Conservation (phyloP, 2,329 filamentous ascomycete species). For the Diaporthe longicolla region DNA sequence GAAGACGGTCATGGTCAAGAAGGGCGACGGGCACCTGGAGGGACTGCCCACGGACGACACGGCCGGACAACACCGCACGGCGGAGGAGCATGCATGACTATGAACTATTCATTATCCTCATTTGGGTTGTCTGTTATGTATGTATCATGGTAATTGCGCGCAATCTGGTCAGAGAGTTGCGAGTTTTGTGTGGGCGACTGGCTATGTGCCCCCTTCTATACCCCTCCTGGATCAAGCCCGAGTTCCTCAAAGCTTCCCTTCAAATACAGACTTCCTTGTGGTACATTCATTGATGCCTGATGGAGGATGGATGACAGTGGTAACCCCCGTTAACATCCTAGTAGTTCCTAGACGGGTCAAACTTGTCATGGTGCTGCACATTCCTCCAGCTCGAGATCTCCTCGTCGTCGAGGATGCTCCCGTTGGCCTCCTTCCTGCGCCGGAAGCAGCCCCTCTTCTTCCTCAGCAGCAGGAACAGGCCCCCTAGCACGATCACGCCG, state of each 20-base stretch:
- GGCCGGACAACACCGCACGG: not conserved
- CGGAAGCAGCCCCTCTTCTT: slow-evolving; percentile 39
- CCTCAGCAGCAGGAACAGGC: slow-evolving; percentile 33
- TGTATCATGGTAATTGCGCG: slow-evolving; percentile 12
- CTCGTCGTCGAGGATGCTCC: slow-evolving; percentile 33
- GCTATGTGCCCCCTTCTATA: not conserved
- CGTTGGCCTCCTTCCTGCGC: slow-evolving; percentile 15
- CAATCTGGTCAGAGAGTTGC: slow-evolving; percentile 1
- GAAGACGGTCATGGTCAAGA: slow-evolving; percentile 50
- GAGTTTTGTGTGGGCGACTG: not conserved
- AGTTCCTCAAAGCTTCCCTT: too few species aligned
- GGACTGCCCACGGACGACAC: not conserved
- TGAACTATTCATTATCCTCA: slow-evolving; percentile 25
- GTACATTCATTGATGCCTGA: too few species aligned
- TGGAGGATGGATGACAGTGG: too few species aligned
- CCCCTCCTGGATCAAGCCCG: not conserved
- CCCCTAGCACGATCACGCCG: slow-evolving; percentile 31
- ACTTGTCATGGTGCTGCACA: slow-evolving; percentile 36
- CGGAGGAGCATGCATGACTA: slow-evolving; percentile 21
- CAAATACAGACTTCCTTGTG: too few species aligned
- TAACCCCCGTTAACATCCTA: not conserved
- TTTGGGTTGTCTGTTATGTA: slow-evolving; percentile 2
- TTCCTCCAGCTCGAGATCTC: slow-evolving; percentile 32
- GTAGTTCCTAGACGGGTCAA: slow-evolving; percentile 40
- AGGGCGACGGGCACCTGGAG: slow-evolving; percentile 39